Evolutionary conservation across 345 rosid genomes (phyloP), one percentile per base, ranked within the genome.

Genomic region (Gossypium bickii): DNA sequence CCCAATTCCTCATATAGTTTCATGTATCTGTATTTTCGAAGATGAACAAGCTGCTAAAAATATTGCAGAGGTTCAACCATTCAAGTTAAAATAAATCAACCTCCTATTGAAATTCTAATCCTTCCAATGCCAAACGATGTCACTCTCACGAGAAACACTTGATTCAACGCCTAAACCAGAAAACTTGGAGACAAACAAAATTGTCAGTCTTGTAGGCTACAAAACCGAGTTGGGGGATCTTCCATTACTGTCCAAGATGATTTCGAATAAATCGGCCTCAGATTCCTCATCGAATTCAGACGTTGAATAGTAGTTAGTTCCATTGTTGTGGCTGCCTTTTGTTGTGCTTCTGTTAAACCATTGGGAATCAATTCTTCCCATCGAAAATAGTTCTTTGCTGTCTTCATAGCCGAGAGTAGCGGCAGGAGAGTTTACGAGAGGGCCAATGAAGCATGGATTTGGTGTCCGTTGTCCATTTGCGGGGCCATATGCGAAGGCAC

Each of bases 211-310:
- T 62, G 44, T 12, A 17, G 29, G n/a, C 62, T 86, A 80, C 53
- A 66, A 77, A 57, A 70, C 80, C 24, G 77, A 61, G 69, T 62
- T 76, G 18, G 87, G 89, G 56, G 86, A 87, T 80, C 80, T 82
- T 64, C 85, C 85, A 56, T 74, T 75, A 64, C 76, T 78, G 34
- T 92, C 98, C 81, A 94, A 78, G 0, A 87, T 86, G 66, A 94
- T 92, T 81, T 94, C 98, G 45, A 92, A 94, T 55, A 94, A 83
- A 84, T 94, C 98, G 58, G 93, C 97, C 68, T 92, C 98, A 2
- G 97, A 89, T 41, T 94, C 97, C 71, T 88, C 97, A 22, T 89
- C 97, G 16, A 77, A 89, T 38, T 92, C 93, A 48, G 77, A 63
- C 22, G 74, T 77, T 27, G 67, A 58, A 62, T 76, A 77, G 69